These are phyloP conservation scores for Phytophthora idaei DNA, from an alignment of 352 stramenopile genomes.

Conservation along the genomic window DNA sequence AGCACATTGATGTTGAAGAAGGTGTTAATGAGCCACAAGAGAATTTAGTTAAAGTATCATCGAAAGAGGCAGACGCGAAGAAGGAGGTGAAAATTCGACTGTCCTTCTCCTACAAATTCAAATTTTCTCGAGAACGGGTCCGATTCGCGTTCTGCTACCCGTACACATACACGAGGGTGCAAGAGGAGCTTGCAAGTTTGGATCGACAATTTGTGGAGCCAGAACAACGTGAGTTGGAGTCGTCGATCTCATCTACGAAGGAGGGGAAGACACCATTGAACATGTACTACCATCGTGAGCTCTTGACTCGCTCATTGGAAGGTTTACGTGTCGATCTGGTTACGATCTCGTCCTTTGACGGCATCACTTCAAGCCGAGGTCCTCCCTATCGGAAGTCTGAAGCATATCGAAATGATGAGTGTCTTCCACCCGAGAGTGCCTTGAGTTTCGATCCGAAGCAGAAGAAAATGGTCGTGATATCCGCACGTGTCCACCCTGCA, in stretches of 20 bases:
- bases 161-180: slow-evolving; percentile 80
- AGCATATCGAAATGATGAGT: slow-evolving; percentile 6
- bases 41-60: not conserved
- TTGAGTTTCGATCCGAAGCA: slow-evolving; percentile 33
- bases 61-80: slow-evolving; percentile 4
- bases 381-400: slow-evolving; percentile 18
- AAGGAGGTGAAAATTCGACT: slow-evolving; percentile 58
- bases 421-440: slow-evolving; percentile 39
- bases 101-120: slow-evolving; percentile 67
- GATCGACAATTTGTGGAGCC: slow-evolving; percentile 34
- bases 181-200: slow-evolving; percentile 51
- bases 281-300: slow-evolving; percentile 85
- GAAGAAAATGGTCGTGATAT: slow-evolving; percentile 75
- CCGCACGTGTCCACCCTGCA: slow-evolving; percentile 82
- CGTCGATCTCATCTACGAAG: not conserved
- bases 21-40: slow-evolving; percentile 26
- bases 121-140: slow-evolving; percentile 56
- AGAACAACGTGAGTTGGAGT: not conserved
- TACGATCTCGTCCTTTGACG: slow-evolving; percentile 82
- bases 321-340: slow-evolving; percentile 76
- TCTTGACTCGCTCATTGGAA: slow-evolving; percentile 70
- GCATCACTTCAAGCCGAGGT: slow-evolving; percentile 29
- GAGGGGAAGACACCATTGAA: slow-evolving; percentile 21
- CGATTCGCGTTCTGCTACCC: slow-evolving; percentile 85
- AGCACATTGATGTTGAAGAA: slow-evolving; percentile 44